Base-by-base conservation (phyloP, 2,329 filamentous ascomycete genomes). In the Macroventuria anomochaeta region DNA sequence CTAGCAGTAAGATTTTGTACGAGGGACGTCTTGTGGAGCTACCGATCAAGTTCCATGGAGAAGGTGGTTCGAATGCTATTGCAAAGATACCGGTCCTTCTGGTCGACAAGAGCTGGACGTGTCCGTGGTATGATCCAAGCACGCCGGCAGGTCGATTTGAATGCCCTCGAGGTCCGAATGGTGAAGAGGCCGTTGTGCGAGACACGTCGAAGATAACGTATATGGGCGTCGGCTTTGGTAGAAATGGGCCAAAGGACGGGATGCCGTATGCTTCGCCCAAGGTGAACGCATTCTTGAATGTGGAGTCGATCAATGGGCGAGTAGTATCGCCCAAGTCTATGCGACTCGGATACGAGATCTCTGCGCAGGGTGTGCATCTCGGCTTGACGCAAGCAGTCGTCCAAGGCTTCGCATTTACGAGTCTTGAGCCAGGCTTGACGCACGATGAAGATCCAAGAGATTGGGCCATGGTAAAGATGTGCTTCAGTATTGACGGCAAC, bases 181-280 rank as follows among this genome's bases (percentile, higher is more conserved):
- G 63, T 6, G 66, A 70, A 25, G 53, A 61, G 13, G 63, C 70
- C 2, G 31, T 50, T 21, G 58, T 58, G 13, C 49, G 68, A 38
- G 63, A 72, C 33, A 69, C 64, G 18, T 63, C 61, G 5, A 50
- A 57, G 12, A 74, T 74, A 26, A 72, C 62, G 15, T 74, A 73
- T 49, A 74, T 74, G 71, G 71, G 71, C 7, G 62, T 74, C 34
- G 71, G 71, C 1, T 74, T 74, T 26, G 70, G 70, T 6, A 61
- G 71, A 31, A 74, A 74, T 38, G 52, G 51, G 23, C 55, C 59
- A 7, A 64, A 53, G 13, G 66, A 70, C 20, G 67, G 64, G 7
- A 68, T 71, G 65, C 65, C 65, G 5, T 65, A 62, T 46, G 70
- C 62, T 29, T 51, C 63, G 17, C 69, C 71, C 3, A 56, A 53